Percentiles rank a stretch among this genome's conserved stretches.
These are phyloP conservation scores for Sanghuangporus weigelae DNA, from an alignment of 1,284 basidiomycete species.

Conservation along the genomic window DNA sequence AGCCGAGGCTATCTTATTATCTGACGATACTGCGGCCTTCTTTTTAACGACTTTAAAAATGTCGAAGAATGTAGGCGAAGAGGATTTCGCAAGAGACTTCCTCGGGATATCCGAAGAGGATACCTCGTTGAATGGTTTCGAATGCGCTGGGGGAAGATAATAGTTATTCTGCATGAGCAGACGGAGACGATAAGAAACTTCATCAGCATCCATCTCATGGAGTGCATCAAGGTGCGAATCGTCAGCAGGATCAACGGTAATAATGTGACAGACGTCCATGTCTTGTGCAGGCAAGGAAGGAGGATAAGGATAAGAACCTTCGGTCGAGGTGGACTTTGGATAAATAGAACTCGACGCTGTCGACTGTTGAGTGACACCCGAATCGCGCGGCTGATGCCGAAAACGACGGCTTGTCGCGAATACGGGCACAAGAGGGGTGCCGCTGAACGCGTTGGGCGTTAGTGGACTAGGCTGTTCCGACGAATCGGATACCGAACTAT, in stretches of 20 bases:
- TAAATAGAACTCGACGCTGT: slow-evolving; percentile 68
- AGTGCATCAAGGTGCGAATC: slow-evolving; percentile 12
- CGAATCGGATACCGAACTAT: slow-evolving; percentile 27
- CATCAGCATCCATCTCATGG: slow-evolving; percentile 65
- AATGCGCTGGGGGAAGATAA: slow-evolving; percentile 77
- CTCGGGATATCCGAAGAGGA: slow-evolving; percentile 27
- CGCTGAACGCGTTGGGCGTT: slow-evolving; percentile 27
- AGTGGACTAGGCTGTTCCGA: slow-evolving; percentile 33
- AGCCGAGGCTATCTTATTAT: slow-evolving; percentile 30
- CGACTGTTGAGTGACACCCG: slow-evolving; percentile 47
- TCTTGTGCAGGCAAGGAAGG: slow-evolving; percentile 43
- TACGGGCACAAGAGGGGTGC: slow-evolving; percentile 24
- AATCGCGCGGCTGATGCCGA: slow-evolving; percentile 37
- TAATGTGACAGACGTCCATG: slow-evolving; percentile 36
- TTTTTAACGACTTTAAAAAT: slow-evolving; percentile 59
- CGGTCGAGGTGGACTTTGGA: slow-evolving; percentile 58
- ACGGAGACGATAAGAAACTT: slow-evolving; percentile 74
- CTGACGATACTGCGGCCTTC: slow-evolving; percentile 24
- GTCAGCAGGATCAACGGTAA: slow-evolving; percentile 44
- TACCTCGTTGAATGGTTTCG: slow-evolving; percentile 66
- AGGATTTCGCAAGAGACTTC: slow-evolving; percentile 38
- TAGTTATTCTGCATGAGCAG: slow-evolving; percentile 80
- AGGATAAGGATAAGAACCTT: slow-evolving; percentile 47
- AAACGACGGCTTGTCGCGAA: slow-evolving; percentile 20
- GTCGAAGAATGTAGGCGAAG: slow-evolving; percentile 60